phyloP scores from a whole-genome alignment of 768 basidiomycete species.

The Tulasnella sp. region DNA sequence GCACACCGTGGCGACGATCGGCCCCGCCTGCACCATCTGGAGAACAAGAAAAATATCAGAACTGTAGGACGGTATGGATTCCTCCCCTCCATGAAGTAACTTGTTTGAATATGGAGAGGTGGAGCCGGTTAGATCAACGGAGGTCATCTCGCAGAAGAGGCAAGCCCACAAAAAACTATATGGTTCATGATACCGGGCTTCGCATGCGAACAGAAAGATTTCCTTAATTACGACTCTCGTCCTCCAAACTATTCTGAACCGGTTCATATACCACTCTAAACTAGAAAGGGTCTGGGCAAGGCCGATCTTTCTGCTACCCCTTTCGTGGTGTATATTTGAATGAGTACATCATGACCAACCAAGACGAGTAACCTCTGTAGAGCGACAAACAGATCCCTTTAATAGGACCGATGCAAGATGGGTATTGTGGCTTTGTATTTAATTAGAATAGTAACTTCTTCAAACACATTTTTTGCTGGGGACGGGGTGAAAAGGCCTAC shows the following conservation, averaged over 20 bases:
- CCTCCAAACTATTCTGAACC: constrained; percentile 17
- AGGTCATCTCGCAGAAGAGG: neutral
- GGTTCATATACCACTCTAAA: neutral
- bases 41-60: too few relatives aligned
- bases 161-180: neutral
- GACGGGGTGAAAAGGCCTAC: neutral
- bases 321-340: neutral
- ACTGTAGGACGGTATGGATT: too few relatives aligned
- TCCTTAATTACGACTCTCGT: neutral
- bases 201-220: neutral
- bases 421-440: neutral
- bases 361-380: neutral
- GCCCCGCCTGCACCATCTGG: too few relatives aligned
- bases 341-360: neutral
- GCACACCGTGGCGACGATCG: too few relatives aligned
- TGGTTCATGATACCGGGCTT: neutral
- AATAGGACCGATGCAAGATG: neutral
- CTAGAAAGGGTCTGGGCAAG: constrained; percentile 9
- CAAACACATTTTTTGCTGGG: neutral
- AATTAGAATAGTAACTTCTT: neutral
- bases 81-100: too few relatives aligned
- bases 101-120: too few relatives aligned
- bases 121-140: too few relatives aligned
- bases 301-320: neutral
- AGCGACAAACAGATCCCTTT: neutral